Base-by-base conservation (phyloP, 1,139 yeast species). In the Hansenula anomala region DNA sequence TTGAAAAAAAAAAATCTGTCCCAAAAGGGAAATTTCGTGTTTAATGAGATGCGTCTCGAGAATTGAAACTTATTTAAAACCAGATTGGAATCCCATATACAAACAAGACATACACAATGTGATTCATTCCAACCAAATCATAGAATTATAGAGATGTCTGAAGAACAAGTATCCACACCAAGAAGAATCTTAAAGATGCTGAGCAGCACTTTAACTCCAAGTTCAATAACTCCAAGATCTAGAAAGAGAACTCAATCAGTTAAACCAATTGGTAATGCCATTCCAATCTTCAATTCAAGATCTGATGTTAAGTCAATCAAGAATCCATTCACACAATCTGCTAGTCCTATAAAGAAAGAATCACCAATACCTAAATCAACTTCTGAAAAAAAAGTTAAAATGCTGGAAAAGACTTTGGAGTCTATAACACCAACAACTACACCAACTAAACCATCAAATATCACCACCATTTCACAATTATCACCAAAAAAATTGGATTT, bases 401-500 rank as follows among this genome's bases (percentile, higher is more conserved):
- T n/a, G n/a, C n/a, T n/a, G n/a, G n/a, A n/a, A n/a, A n/a, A n/a
- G n/a, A n/a, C n/a, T n/a, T n/a, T n/a, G n/a, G n/a, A n/a, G n/a
- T n/a, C n/a, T n/a, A n/a, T n/a, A n/a, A n/a, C 31, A 19, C 33
- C 36, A 19, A 27, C 36, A 5, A 14, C 28, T 4, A 32, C 36
- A 11, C 32, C 37, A n/a, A 17, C 28, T 10, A 28, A 23, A n/a
- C 16, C 9, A 20, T 9, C 6, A 20, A 14, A 28, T 23, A 10
- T 23, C 13, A 23, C 13, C 9, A 16, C 30, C 11, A 10, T 16
- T 10, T 16, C 30, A 16, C 16, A 16, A 11, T 13, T 4, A 11
- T 15, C 41, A 1, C 37, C 36, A 2, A 47, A 41, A 34, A 47
- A 41, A 34, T 28, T 50, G 23, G 40, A 41, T 28, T 44, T 48